These are phyloP conservation scores for Botrytis fabae DNA, from an alignment of 2,329 filamentous ascomycete genomes.

Conservation along the genomic window DNA sequence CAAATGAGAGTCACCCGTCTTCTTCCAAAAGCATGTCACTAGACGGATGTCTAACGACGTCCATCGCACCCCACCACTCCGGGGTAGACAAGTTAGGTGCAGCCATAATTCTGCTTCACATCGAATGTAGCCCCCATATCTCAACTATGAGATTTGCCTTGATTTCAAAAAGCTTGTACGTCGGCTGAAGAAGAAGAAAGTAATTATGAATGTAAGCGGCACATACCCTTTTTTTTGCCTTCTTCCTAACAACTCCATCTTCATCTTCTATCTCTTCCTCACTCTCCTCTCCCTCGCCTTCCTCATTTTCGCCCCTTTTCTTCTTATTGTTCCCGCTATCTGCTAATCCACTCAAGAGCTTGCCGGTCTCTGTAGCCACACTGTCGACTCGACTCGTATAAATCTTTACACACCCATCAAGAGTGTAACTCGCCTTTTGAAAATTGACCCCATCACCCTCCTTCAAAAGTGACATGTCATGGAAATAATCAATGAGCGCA, in stretches of 20 bases:
- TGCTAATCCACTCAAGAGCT: conserved; percentile 87
- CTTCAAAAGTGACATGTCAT: conserved; percentile 96
- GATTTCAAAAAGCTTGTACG: background rate
- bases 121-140: background rate
- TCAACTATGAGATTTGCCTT: conserved; percentile 17
- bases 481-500: conserved; percentile 99
- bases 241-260: conserved; percentile 55
- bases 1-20: background rate
- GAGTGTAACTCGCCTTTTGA: conserved; percentile 94
- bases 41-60: background rate
- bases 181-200: background rate
- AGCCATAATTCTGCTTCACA: background rate
- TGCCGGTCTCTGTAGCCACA: conserved; percentile 95
- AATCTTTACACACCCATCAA: conserved; percentile 98
- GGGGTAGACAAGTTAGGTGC: background rate
- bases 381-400: conserved; percentile 98
- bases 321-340: conserved; percentile 77
- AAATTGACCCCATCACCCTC: conserved; percentile 98
- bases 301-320: conserved; percentile 67
- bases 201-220: background rate
- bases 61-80: background rate
- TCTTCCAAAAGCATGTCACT: background rate
- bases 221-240: conserved; percentile 72
- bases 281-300: conserved; percentile 61
- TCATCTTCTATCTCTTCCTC: conserved; percentile 62